Base-by-base conservation (phyloP, 2,329 filamentous ascomycete species). In the Iodosphaeria phyllophila region DNA sequence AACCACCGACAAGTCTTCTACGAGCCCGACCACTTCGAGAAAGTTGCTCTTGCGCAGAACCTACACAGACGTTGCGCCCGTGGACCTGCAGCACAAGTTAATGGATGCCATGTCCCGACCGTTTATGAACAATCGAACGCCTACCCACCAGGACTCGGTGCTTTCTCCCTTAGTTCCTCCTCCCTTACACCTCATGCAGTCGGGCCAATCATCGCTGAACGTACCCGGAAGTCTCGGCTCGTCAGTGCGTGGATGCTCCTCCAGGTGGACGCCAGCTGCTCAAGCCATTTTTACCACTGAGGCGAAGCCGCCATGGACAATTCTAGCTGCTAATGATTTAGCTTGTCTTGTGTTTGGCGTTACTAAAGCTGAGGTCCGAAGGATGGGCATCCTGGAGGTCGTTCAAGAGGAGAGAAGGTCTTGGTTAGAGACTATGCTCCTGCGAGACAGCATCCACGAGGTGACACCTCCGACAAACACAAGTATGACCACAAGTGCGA, bases 221-320 rank as follows among this genome's bases (percentile, higher is more conserved):
- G 56, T 60, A 13, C 52, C 65, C 3, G 51, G 51, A 10, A 46
- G 54, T n/a, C 35, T 66, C 2, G 60, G 57, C 8, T 56, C 74
- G 10, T 57, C 64, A 7, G 64, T 79, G n/a, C 86, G 93, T 47
- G 77, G 77, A 6, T 84, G 93, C 49, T 77, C 80, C 29, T 89
- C 79, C 39, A 71, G 89, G 47, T 92, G 83, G 72, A 74, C 78
- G 9, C 83, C 83, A 6, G 79, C 82, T 20, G 79, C 86, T 5
- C 89, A 98, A 47, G 89, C 89, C 26, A 93, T 98, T 29, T 98
- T 98, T 46, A 91, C 86, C 6, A 98, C 89, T n/a, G 80, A 92
- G 48, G 65, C 78, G 9, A 72, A 76, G 34, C 67, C 80, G 6
- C 89, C 86, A 3, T 98, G 83, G 78, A 98, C 86, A 1, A 93